These are phyloP conservation scores for Scleroderma bovista DNA, from an alignment of 768 basidiomycete genomes.

Conservation along the genomic window DNA sequence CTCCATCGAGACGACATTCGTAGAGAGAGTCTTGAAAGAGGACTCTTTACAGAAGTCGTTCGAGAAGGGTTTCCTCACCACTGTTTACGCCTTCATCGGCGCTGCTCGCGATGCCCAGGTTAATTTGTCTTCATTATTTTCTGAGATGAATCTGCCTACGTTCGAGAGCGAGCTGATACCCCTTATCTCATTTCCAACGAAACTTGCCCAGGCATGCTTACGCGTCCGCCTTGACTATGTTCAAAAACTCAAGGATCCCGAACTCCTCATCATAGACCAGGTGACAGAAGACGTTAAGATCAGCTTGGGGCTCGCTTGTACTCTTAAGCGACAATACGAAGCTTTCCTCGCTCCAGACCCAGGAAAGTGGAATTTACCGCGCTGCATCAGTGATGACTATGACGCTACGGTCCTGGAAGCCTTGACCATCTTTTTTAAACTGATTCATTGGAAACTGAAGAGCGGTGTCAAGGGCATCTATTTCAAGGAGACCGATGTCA, in stretches of 20 bases:
- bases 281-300: constrained; percentile 90
- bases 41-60: constrained; percentile 95
- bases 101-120: constrained; percentile 85
- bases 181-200: constrained; percentile 94
- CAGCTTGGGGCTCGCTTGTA: constrained; percentile 86
- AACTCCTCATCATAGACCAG: constrained; percentile 87
- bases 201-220: constrained; percentile 87
- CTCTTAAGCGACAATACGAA: constrained; percentile 92
- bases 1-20: constrained; percentile 76
- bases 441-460: constrained; percentile 95
- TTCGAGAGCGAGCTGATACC: constrained; percentile 87
- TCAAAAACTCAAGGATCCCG: constrained; percentile 81
- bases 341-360: constrained; percentile 86
- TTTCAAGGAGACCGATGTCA: constrained; percentile 97
- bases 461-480: constrained; percentile 87
- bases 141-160: constrained; percentile 85
- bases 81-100: constrained; percentile 81
- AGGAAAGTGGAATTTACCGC: constrained; percentile 83
- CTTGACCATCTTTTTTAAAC: constrained; percentile 82
- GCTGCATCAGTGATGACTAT: constrained; percentile 86
- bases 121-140: constrained; percentile 67
- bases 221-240: constrained; percentile 88
- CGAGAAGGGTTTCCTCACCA: constrained; percentile 82
- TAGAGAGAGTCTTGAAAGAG: constrained; percentile 91
- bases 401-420: constrained; percentile 86